Conservation (phyloP, 805 yeast species). For the Saccharomycopsis lassenensis region DNA sequence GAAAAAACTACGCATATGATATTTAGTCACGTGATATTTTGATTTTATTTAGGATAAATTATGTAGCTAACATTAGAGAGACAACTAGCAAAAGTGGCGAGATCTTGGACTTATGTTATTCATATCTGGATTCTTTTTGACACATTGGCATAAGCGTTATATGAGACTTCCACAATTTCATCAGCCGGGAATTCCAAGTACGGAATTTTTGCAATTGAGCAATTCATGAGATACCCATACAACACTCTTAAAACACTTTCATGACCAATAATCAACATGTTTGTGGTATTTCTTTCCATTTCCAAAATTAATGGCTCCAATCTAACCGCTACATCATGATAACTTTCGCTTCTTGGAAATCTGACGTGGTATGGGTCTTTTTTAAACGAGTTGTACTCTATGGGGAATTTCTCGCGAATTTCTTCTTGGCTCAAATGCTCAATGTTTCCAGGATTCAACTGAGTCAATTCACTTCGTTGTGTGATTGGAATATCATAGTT, state of each 20-base stretch:
- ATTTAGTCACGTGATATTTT: no score
- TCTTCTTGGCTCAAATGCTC: slow-evolving; percentile 58
- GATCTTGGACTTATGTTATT: slow-evolving; percentile 16
- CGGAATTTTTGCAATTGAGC: slow-evolving; percentile 81
- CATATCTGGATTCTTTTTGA: slow-evolving; percentile 45
- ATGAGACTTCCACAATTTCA: slow-evolving; percentile 78
- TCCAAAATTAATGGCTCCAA: slow-evolving; percentile 89
- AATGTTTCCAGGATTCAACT: slow-evolving; percentile 79
- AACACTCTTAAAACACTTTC: slow-evolving; percentile 82
- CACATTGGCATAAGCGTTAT: slow-evolving; percentile 72
- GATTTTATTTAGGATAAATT: no score
- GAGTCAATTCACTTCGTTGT: slow-evolving; percentile 76
- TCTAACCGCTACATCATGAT: slow-evolving; percentile 90
- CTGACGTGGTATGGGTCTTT: slow-evolving; percentile 89
- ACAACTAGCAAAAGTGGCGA: background rate
- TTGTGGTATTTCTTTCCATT: slow-evolving; percentile 85
- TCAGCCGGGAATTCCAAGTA: slow-evolving; percentile 63
- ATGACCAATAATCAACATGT: slow-evolving; percentile 83
- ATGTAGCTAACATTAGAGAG: no score
- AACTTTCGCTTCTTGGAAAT: slow-evolving; percentile 86
- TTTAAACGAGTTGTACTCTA: slow-evolving; percentile 52
- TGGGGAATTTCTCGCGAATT: slow-evolving; percentile 49
- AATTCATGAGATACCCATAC: slow-evolving; percentile 92
- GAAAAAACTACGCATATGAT: no score
- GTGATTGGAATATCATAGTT: slow-evolving; percentile 48